Evolutionary conservation across 208 protist genomes (phyloP), one percentile per base, ranked within the genome.

Genomic region (Trypanosoma congolense): DNA sequence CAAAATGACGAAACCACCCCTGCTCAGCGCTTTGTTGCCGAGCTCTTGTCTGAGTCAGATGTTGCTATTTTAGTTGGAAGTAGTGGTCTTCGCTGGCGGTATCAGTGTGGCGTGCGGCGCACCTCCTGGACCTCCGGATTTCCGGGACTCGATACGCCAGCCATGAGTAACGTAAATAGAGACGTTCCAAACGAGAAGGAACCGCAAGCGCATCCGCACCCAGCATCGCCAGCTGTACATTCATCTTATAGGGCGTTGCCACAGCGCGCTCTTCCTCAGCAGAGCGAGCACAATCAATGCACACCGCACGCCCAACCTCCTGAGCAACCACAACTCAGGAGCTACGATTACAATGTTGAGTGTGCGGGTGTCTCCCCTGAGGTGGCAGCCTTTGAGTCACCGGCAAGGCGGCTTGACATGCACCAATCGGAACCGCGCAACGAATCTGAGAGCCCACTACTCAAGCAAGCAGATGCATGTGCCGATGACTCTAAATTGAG

Each of bases 21-120:
- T 1, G 47, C 53, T 2, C 61, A 60, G 29, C 52, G 38, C 18
- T 33, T 56, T 47, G 30, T 61, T 19, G 14, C 30, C 19, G 43
- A 51, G 40, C 18, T 67, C n/a, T 48, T 40, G 16, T 48, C 8
- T 12, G 6, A 5, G 3, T 40, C 61, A 16, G 33, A 22, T 19
- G 35, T 56, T 35, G 21, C 40, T 24, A 54, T 67, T 41, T 21
- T 67, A 2, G 51, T 67, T 35, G 61, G 61, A 14, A 42, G 2
- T 4, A 67, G 61, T 42, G 61, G 61, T 41, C 42, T 38, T 26
- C 52, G 61, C 18, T 67, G 61, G 61, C 61, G 61, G 24, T 52
- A 67, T 30, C 47, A 26, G 4, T 12, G 3, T 19, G 14, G 6
- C 33, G 21, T 46, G 42, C 42, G 42, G 6, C 21, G n/a, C 42